These are phyloP conservation scores for Nakataea oryzae DNA, from an alignment of 2,329 filamentous ascomycete genomes.

Conservation along the genomic window DNA sequence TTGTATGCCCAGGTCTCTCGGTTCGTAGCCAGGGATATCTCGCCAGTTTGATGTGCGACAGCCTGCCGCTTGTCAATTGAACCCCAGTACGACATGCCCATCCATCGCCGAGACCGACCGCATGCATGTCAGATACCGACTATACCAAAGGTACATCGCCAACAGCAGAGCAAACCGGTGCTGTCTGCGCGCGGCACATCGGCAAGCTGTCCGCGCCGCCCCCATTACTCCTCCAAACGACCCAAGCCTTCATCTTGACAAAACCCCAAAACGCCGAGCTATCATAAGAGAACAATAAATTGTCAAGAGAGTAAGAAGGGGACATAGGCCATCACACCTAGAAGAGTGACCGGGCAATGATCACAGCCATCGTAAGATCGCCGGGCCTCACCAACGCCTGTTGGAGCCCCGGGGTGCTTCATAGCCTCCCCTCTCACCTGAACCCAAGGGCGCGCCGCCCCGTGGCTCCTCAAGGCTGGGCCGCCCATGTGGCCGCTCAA, in stretches of 20 bases:
- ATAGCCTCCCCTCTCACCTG: conserved; percentile 1
- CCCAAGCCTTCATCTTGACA: not conserved
- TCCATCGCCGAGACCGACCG: not conserved
- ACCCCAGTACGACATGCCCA: not conserved
- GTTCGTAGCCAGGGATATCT: not conserved
- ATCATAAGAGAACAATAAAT: not conserved
- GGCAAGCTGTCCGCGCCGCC: not conserved
- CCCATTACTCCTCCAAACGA: not conserved
- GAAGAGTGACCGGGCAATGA: not conserved
- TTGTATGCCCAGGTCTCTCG: too few species aligned
- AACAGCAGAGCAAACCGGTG: too few species aligned
- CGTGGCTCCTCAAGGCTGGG: conserved; percentile 47
- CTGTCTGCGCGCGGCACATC: not conserved
- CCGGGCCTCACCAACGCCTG: not conserved
- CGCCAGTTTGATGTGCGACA: not conserved
- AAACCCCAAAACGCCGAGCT: not conserved
- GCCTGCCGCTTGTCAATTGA: not conserved
- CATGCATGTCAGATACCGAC: too few species aligned
- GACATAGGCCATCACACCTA: not conserved
- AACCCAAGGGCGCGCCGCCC: not conserved
- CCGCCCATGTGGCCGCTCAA: conserved; percentile 40
- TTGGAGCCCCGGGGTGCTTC: not conserved
- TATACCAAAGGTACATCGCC: too few species aligned
- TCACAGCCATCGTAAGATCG: not conserved
- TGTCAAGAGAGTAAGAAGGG: not conserved